Percentiles rank a stretch among this genome's conserved stretches.
Evolutionary conservation across 805 yeast genomes (phyloP).

Genomic region (Huiozyma naganishii): DNA sequence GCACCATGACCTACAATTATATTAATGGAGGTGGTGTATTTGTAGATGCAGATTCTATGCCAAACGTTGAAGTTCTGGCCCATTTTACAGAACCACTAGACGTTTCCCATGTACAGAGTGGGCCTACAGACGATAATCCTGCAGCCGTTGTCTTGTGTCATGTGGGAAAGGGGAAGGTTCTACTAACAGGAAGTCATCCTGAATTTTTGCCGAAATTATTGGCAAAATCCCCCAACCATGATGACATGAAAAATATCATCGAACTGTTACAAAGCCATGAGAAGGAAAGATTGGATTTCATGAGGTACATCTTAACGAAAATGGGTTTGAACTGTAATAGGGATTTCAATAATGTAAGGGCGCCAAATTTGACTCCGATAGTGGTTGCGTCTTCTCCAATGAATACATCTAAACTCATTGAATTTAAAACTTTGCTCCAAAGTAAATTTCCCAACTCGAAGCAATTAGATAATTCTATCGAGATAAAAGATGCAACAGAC

Average conservation of each 20-base stretch:
- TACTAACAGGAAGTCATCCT: conserved; percentile 82
- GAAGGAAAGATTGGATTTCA: conserved; percentile 40
- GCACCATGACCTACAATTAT: conserved; percentile 32
- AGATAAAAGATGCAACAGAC: conserved; percentile 29
- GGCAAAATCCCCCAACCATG: conserved; percentile 25
- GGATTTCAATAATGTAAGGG: conserved; percentile 33
- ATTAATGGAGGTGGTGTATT: conserved; percentile 89
- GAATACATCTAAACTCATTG: conserved; percentile 5
- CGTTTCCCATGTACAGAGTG: conserved; percentile 24
- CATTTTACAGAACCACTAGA: conserved; percentile 47
- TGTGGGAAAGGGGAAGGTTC: conserved; percentile 59
- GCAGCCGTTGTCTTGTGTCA: conserved; percentile 69
- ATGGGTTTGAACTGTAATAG: conserved; percentile 62
- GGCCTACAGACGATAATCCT: conserved; percentile 19
- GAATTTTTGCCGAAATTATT: conserved; percentile 60
- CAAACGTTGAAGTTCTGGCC: conserved; percentile 64
- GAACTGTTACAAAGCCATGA: conserved; percentile 35
- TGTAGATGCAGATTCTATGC: conserved; percentile 54
- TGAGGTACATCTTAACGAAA: conserved; percentile 44
- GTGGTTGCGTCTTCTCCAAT: conserved; percentile 30
- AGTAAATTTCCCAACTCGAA: conserved; percentile 23
- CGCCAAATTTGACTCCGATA: conserved; percentile 64
- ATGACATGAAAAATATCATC: conserved; percentile 29
- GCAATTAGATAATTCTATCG: conserved; percentile 1
- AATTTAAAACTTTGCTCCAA: conserved; percentile 10